Percentiles rank a stretch among this genome's conserved stretches.
Conservation (phyloP, 73 alveolate genomes). For the Paramecium pentaurelia region DNA sequence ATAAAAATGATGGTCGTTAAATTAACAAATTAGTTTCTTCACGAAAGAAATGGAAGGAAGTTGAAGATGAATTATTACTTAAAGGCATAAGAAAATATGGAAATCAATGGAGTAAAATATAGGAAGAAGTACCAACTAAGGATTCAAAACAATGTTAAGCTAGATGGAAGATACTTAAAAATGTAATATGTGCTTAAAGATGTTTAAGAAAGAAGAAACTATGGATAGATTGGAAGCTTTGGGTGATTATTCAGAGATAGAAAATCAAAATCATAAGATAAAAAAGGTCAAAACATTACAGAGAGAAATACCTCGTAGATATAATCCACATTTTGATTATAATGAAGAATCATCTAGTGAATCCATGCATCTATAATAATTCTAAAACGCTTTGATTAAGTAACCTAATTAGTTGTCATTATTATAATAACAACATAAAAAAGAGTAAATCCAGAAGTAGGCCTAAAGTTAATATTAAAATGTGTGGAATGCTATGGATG, state of each 20-base stretch:
- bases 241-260: neutral
- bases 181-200: neutral
- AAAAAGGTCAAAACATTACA: neutral
- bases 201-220: neutral
- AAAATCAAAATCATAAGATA: neutral
- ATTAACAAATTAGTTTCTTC: neutral
- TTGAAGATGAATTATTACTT: neutral
- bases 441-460: neutral
- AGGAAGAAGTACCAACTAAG: neutral
- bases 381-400: neutral
- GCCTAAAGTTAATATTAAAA: neutral
- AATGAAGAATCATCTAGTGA: neutral
- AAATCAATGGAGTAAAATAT: neutral
- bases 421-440: neutral
- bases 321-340: neutral
- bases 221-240: neutral
- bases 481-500: neutral
- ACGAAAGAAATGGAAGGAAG: neutral
- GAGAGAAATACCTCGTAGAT: neutral
- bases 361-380: neutral
- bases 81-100: neutral
- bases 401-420: neutral
- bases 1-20: neutral
- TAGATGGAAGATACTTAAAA: neutral
- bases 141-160: neutral